phyloP scores from a whole-genome alignment of 2,329 filamentous ascomycete genomes.

The Ampelomyces quisqualis region DNA sequence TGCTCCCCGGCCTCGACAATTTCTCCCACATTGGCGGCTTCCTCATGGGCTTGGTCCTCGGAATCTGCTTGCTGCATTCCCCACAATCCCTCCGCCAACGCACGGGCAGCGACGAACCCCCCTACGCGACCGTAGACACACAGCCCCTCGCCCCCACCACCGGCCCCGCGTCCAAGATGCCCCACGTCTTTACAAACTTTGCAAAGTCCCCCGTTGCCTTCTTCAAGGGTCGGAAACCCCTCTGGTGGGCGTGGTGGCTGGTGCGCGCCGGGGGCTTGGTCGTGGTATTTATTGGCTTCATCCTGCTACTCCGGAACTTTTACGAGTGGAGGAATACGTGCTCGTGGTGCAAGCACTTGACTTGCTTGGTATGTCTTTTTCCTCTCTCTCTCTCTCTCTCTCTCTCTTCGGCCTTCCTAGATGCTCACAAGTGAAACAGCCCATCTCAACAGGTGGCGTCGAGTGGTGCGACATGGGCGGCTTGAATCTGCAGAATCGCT shows the following conservation, averaged over 20 bases:
- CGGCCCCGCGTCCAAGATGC: conserved; percentile 8
- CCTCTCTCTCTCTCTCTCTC: neutral
- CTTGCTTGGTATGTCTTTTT: conserved; percentile 73
- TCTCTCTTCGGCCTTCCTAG: too few species aligned
- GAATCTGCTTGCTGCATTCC: conserved; percentile 84
- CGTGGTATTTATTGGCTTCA: conserved; percentile 79
- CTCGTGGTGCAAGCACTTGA: conserved; percentile 92
- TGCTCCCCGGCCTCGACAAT: conserved; percentile 92
- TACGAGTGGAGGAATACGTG: conserved; percentile 77
- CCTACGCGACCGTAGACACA: conserved; percentile 66
- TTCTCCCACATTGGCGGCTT: conserved; percentile 97
- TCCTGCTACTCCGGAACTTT: conserved; percentile 86
- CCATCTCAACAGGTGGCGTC: conserved; percentile 26
- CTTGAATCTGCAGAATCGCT: conserved; percentile 21
- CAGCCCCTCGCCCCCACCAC: conserved; percentile 18
- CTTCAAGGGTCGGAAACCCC: conserved; percentile 86
- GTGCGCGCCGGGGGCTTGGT: conserved; percentile 76
- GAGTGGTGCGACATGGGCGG: conserved; percentile 43
- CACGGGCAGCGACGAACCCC: conserved; percentile 67
- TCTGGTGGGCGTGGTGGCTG: conserved; percentile 99
- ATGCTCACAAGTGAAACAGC: conserved; percentile 9
- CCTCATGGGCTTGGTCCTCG: conserved; percentile 83
- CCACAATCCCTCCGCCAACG: conserved; percentile 75
- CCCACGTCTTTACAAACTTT: conserved; percentile 45
- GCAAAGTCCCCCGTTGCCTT: conserved; percentile 63